phyloP scores from a whole-genome alignment of 164 flowering plant genomes.

The Kingdonia uniflora region DNA sequence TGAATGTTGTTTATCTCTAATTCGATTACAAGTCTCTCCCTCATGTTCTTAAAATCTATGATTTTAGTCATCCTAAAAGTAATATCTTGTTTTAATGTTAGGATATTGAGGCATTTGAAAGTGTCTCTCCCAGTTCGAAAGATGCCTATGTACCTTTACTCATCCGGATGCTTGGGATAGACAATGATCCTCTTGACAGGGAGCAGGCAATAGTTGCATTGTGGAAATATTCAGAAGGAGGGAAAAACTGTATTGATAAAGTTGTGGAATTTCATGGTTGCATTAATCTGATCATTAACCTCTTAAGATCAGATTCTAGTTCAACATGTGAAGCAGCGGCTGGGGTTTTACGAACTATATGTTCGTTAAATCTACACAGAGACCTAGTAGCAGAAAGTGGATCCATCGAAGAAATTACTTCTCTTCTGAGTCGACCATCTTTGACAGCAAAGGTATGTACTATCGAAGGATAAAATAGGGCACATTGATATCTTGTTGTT shows the following conservation, averaged over 20 bases:
- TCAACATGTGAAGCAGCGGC: conserved; percentile 82
- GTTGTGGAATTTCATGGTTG: conserved; percentile 66
- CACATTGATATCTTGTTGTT: too few relatives aligned
- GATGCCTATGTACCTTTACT: conserved; percentile 61
- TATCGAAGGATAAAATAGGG: too few relatives aligned
- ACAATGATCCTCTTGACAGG: conserved; percentile 68
- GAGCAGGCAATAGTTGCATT: conserved; percentile 68
- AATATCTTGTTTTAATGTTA: conserved; percentile 24
- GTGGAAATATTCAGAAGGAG: conserved; percentile 79
- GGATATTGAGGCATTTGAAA: conserved; percentile 28
- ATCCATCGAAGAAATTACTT: conserved; percentile 68
- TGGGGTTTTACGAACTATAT: conserved; percentile 56
- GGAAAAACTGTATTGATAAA: conserved; percentile 55
- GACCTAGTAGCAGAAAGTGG: conserved; percentile 64
- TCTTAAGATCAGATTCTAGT: conserved; percentile 58
- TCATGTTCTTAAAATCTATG: too few relatives aligned
- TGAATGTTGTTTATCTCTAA: too few relatives aligned
- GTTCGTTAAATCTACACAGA: conserved; percentile 49
- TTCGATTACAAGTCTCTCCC: too few relatives aligned
- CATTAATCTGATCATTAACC: conserved; percentile 54
- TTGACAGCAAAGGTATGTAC: conserved; percentile 46
- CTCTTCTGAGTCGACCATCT: conserved; percentile 44
- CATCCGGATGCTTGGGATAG: conserved; percentile 79
- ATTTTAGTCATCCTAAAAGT: too few relatives aligned
- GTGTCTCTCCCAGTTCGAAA: conserved; percentile 27